Percentiles rank a stretch among this genome's conserved stretches.
Conservation (phyloP, 1,284 basidiomycete species). For the Agaricales sp. region DNA sequence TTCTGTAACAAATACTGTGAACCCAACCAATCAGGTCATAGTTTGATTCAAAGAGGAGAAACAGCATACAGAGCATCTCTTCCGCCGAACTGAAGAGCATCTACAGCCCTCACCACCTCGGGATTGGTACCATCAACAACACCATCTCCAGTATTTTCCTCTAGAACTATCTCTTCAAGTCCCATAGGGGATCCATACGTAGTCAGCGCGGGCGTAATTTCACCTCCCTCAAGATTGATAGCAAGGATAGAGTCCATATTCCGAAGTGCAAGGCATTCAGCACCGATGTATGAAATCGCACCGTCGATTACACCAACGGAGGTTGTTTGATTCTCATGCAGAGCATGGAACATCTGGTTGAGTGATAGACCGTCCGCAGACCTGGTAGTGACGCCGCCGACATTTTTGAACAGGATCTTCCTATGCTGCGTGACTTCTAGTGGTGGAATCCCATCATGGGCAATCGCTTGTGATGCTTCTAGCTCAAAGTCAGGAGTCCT, state of each 20-base stretch:
- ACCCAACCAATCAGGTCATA: slow-evolving; percentile 3
- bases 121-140: background rate
- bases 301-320: background rate
- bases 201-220: slow-evolving; percentile 23
- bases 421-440: slow-evolving; percentile 26
- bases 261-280: background rate
- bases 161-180: slow-evolving; percentile 47
- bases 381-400: slow-evolving; percentile 22
- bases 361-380: background rate
- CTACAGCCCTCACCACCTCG: background rate
- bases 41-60: background rate
- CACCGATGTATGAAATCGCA: background rate
- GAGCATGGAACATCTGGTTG: background rate
- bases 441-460: slow-evolving; percentile 58
- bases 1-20: slow-evolving; percentile 45
- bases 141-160: slow-evolving; percentile 52
- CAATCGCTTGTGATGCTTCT: slow-evolving; percentile 41
- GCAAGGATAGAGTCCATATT: background rate
- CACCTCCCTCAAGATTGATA: background rate
- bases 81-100: slow-evolving; percentile 13
- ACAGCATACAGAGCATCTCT: slow-evolving; percentile 64
- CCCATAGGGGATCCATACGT: slow-evolving; percentile 51
- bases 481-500: slow-evolving; percentile 52
- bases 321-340: background rate
- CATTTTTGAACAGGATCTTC: slow-evolving; percentile 32